Conservation (phyloP, 2,329 filamentous ascomycete species). For the Neofusicoccum umdonicola region DNA sequence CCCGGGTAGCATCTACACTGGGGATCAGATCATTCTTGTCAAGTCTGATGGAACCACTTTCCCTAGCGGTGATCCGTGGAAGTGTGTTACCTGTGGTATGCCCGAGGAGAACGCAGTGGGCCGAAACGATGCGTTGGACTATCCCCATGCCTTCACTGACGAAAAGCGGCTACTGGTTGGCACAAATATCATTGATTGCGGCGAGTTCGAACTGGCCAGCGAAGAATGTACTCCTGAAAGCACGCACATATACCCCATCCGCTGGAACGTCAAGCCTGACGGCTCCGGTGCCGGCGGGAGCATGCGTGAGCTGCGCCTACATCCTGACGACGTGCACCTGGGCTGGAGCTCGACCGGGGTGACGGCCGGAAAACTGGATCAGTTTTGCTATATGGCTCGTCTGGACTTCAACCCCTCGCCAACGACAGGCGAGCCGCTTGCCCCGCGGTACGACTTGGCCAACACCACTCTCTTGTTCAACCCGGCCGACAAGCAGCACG, state of each 20-base stretch:
- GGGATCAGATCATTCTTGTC: slow-evolving; percentile 44
- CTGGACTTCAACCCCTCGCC: slow-evolving; percentile 43
- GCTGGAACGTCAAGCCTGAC: slow-evolving; percentile 35
- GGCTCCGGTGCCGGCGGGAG: slow-evolving; percentile 32
- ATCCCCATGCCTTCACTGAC: slow-evolving; percentile 45
- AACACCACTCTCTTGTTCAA: slow-evolving; percentile 38
- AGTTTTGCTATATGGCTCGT: slow-evolving; percentile 36
- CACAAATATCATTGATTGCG: slow-evolving; percentile 39
- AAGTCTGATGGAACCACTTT: slow-evolving; percentile 44
- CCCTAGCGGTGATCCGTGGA: slow-evolving; percentile 47
- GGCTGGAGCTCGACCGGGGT: slow-evolving; percentile 42
- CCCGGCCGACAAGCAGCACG: slow-evolving; percentile 22
- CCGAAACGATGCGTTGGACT: slow-evolving; percentile 29
- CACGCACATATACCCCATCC: slow-evolving; percentile 43
- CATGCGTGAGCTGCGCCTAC: slow-evolving; percentile 45
- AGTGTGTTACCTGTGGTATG: slow-evolving; percentile 48
- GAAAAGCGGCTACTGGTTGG: slow-evolving; percentile 37
- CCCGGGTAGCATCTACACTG: slow-evolving; percentile 42
- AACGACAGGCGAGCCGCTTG: slow-evolving; percentile 27
- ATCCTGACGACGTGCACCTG: slow-evolving; percentile 47
- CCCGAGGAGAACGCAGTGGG: slow-evolving; percentile 31
- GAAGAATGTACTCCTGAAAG: slow-evolving; percentile 39
- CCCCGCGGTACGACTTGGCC: slow-evolving; percentile 40
- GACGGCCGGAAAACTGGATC: slow-evolving; percentile 24
- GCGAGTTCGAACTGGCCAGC: slow-evolving; percentile 30